A percentile compares a stretch with the other conserved stretches of the same genome.
phyloP scores from a whole-genome alignment of 106 monocot genomes.

The Cymbidium sinense region DNA sequence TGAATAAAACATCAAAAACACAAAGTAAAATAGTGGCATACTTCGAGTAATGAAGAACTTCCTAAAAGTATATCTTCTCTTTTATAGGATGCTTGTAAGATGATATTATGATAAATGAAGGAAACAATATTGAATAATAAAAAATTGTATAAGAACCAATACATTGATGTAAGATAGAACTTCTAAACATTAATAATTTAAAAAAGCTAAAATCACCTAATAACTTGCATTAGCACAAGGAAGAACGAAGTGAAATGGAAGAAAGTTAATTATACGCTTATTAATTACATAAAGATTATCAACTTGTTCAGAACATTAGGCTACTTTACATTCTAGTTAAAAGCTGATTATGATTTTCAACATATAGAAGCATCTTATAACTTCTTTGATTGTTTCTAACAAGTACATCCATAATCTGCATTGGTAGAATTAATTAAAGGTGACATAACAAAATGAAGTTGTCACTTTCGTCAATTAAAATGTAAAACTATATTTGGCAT shows the following conservation, averaged over 20 bases:
- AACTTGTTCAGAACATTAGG: neutral
- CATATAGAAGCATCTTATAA: conserved; percentile 69
- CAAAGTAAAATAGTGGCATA: conserved; percentile 19
- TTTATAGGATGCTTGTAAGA: conserved; percentile 22
- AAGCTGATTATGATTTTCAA: conserved; percentile 94
- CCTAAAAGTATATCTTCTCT: conserved; percentile 29
- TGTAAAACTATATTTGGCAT: neutral
- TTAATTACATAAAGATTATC: neutral
- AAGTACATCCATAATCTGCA: conserved; percentile 75
- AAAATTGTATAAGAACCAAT: neutral
- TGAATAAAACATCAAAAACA: neutral
- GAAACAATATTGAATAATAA: neutral
- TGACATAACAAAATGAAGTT: neutral
- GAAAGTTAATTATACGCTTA: neutral
- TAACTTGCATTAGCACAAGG: neutral
- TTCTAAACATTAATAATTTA: neutral
- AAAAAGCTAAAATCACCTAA: neutral
- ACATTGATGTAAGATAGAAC: neutral
- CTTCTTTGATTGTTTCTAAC: conserved; percentile 31
- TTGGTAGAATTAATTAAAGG: neutral
- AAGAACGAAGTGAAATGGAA: neutral
- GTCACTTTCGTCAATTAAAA: neutral
- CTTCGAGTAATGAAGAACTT: conserved; percentile 63
- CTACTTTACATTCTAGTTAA: neutral
- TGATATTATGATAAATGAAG: conserved; percentile 13